phyloP scores from a whole-genome alignment of 169 alveolate genomes.

The Prorocentrum cordatum region DNA sequence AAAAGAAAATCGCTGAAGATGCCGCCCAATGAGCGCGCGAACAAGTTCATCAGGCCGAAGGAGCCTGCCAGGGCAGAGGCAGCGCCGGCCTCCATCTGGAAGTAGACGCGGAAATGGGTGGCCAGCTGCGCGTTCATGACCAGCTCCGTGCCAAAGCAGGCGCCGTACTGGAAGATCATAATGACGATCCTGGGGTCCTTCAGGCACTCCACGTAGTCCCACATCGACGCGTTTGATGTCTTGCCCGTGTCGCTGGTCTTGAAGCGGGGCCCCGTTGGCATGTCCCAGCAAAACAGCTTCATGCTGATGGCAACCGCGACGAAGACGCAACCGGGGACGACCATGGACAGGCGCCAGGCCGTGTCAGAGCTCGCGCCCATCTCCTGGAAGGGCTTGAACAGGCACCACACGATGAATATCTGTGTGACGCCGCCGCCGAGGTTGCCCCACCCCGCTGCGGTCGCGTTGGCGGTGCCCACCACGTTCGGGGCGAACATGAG shows the following conservation, averaged over 20 bases:
- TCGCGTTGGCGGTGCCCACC: constrained; percentile 44
- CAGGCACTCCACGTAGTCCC: background rate
- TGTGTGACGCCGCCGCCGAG: constrained; percentile 37
- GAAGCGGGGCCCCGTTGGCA: constrained; percentile 1
- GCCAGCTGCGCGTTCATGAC: constrained; percentile 43
- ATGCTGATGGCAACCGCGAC: background rate
- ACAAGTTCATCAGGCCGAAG: constrained; percentile 43
- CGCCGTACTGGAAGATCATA: constrained; percentile 1
- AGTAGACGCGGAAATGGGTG: constrained; percentile 17
- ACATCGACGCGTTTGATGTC: constrained; percentile 13
- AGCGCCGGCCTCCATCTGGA: background rate
- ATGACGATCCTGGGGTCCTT: background rate
- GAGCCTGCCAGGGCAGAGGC: constrained; percentile 30
- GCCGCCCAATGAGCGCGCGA: constrained; percentile 56
- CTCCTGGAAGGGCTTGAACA: background rate
- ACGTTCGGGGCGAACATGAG: constrained; percentile 46
- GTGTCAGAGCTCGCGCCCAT: background rate
- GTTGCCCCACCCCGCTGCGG: constrained; percentile 52
- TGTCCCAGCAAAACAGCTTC: constrained; percentile 46
- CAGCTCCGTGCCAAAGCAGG: background rate
- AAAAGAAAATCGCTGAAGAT: constrained; percentile 32
- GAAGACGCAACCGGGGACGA: background rate
- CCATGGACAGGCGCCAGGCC: constrained; percentile 25
- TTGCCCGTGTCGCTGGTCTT: constrained; percentile 19
- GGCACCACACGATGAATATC: constrained; percentile 4